Base-by-base conservation (phyloP, 2,329 filamentous ascomycete genomes). In the Claviceps fusiformis region DNA sequence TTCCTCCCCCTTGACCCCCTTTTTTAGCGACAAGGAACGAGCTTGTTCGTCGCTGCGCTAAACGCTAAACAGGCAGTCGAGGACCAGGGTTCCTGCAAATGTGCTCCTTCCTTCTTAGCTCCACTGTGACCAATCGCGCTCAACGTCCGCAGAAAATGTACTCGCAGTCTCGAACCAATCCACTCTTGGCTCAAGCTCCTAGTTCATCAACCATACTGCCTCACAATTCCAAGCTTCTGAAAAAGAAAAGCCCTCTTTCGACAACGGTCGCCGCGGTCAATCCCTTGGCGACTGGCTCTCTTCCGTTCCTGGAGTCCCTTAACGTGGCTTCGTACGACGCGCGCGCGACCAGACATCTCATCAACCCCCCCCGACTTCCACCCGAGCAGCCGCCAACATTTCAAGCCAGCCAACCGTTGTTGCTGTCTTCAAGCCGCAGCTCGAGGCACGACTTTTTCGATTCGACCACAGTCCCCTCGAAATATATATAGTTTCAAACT, bases 31-130 rank as follows among this genome's bases (percentile, higher is more conserved):
- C 31, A 33, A 33, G 9, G 31, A 9, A 33, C 31, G 6, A 33
- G 31, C n/a, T 44, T n/a, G 43, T n/a, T 44, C 43, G n/a, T 45
- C 37, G 49, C 49, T 51, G 24, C 24, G 24, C 24, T 24, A 24
- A 51, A 13, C 24, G 15, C 43, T 45, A 15, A 53, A 45, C n/a
- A 3, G 51, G 43, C 11, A 53, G 45, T 47, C 29, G 0, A 6
- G n/a, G 11, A 27, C 27, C 43, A 37, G 31, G 39, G 11, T 24
- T 33, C 5, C 15, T 52, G 39, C 27, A 39, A 27, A 46, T 37
- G 51, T 46, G 51, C 51, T 39, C 51, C 51, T 53, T 53, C 51
- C 51, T 13, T 15, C 13, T n/a, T 24, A 17, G 51, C 51, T 37
- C 46, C 50, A 15, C 24, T 24, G 24, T 29, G 27, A 11, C 33